These are phyloP conservation scores for Capillidium heterosporum DNA, from an alignment of 371 early-diverging fungal genomes.

Conservation along the genomic window DNA sequence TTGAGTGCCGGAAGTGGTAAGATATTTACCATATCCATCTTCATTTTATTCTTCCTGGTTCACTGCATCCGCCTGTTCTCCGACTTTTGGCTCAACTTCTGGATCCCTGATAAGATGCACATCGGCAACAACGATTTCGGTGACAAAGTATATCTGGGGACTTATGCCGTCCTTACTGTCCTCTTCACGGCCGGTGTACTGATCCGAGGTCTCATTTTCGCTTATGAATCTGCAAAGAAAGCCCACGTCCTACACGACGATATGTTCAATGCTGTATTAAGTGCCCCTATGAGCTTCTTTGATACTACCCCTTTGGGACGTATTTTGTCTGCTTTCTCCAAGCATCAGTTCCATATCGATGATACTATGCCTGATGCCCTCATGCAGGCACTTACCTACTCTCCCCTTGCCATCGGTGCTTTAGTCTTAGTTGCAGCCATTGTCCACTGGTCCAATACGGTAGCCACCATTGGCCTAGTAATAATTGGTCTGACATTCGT, in stretches of 20 bases:
- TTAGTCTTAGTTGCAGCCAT: conserved; percentile 27
- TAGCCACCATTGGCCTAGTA: conserved; percentile 19
- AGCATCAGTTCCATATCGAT: conserved; percentile 50
- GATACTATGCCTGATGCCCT: conserved; percentile 27
- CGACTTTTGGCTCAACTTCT: conserved; percentile 28
- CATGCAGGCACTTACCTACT: conserved; percentile 21
- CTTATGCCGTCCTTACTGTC: conserved; percentile 23
- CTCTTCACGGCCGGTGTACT: conserved; percentile 19
- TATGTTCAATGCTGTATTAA: conserved; percentile 22
- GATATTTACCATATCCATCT: conserved; percentile 15
- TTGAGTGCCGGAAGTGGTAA: conserved; percentile 16
- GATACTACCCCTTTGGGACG: conserved; percentile 60
- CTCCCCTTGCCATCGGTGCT: conserved; percentile 34
- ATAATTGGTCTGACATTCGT: conserved; percentile 11
- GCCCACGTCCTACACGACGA: conserved; percentile 21
- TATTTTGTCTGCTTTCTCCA: conserved; percentile 50
- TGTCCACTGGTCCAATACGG: conserved; percentile 31
- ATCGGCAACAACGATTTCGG: conserved; percentile 1
- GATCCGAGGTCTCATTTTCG: conserved; percentile 18
- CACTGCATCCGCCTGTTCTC: conserved; percentile 22
- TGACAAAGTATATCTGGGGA: conserved; percentile 22
- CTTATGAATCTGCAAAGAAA: conserved; percentile 15
- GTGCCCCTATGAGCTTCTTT: conserved; percentile 59
- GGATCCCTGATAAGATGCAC: conserved; percentile 24
- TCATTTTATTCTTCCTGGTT: conserved; percentile 20